A percentile compares a stretch with the other conserved stretches of the same genome.
Conservation (phyloP, 2,329 filamentous ascomycete species). For the Hyphodiscus sp. region DNA sequence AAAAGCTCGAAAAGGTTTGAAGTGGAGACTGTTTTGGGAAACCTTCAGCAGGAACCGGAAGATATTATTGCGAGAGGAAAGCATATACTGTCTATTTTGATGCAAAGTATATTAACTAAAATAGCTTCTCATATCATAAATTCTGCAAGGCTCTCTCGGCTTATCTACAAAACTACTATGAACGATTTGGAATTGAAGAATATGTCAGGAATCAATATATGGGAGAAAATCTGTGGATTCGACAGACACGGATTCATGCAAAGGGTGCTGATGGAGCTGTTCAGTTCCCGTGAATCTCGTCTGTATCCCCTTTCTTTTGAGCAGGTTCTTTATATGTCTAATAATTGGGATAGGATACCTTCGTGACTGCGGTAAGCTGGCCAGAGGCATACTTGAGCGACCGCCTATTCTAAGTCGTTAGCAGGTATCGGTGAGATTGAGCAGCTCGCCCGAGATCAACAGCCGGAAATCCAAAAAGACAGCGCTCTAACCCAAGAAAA, state of each 20-base stretch:
- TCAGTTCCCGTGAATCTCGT: background rate
- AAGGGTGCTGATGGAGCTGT: background rate
- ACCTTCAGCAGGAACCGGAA: background rate
- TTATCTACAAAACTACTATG: constrained; percentile 6
- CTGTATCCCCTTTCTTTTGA: background rate
- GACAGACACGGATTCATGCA: background rate
- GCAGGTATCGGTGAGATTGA: constrained; percentile 12
- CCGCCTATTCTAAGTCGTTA: constrained; percentile 4
- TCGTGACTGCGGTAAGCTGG: background rate
- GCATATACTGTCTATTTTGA: background rate
- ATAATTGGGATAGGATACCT: background rate
- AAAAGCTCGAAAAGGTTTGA: background rate
- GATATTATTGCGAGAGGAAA: background rate
- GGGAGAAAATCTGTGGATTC: background rate
- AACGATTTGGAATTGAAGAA: constrained; percentile 3
- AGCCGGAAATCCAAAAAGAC: constrained; percentile 1
- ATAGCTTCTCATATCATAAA: constrained; percentile 5
- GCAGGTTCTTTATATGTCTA: background rate
- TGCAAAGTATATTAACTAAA: constrained; percentile 17
- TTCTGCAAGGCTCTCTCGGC: constrained; percentile 2
- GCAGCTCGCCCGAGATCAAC: constrained; percentile 7
- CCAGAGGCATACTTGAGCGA: background rate
- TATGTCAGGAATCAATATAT: background rate
- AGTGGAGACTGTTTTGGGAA: background rate
- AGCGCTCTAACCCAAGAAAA: constrained; percentile 2